A percentile compares a stretch with the other conserved stretches of the same genome.
These are phyloP conservation scores for Candida tropicalis DNA, from an alignment of 1,139 yeast species.

Conservation along the genomic window DNA sequence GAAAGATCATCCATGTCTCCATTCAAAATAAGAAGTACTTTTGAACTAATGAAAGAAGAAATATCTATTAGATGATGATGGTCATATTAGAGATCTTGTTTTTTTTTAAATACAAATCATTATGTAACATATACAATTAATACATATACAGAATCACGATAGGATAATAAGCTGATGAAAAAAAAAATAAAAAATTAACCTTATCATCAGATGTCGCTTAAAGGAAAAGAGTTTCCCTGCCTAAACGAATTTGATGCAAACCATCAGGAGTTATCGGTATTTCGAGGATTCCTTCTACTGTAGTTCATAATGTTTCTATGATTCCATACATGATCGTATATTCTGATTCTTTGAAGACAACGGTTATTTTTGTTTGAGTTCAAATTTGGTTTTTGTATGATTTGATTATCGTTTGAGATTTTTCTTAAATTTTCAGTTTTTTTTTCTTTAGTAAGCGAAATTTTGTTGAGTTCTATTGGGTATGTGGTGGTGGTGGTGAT, in stretches of 20 bases:
- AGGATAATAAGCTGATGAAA: too few relatives aligned
- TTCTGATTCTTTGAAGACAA: too few relatives aligned
- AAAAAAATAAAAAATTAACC: background rate
- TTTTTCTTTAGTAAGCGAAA: slow-evolving; percentile 6
- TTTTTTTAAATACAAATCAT: too few relatives aligned
- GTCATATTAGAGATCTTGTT: background rate
- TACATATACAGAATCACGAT: background rate
- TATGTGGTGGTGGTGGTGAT: too few relatives aligned
- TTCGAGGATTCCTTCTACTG: background rate
- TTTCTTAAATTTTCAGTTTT: background rate
- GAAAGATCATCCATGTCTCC: too few relatives aligned
- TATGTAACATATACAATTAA: background rate
- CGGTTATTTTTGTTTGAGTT: too few relatives aligned
- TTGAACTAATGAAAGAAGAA: background rate
- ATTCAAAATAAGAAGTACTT: too few relatives aligned
- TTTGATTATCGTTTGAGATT: background rate
- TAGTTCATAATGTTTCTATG: too few relatives aligned
- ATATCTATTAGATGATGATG: background rate
- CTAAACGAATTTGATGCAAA: too few relatives aligned
- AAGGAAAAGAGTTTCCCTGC: background rate
- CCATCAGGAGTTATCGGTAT: slow-evolving; percentile 1
- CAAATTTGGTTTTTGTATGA: too few relatives aligned
- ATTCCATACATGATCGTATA: too few relatives aligned
- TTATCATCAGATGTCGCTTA: background rate
- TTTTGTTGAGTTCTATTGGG: slow-evolving; percentile 10